A percentile compares a stretch with the other conserved stretches of the same genome.
Conservation (phyloP, 2,329 filamentous ascomycete genomes). For the Penicillium sp. region DNA sequence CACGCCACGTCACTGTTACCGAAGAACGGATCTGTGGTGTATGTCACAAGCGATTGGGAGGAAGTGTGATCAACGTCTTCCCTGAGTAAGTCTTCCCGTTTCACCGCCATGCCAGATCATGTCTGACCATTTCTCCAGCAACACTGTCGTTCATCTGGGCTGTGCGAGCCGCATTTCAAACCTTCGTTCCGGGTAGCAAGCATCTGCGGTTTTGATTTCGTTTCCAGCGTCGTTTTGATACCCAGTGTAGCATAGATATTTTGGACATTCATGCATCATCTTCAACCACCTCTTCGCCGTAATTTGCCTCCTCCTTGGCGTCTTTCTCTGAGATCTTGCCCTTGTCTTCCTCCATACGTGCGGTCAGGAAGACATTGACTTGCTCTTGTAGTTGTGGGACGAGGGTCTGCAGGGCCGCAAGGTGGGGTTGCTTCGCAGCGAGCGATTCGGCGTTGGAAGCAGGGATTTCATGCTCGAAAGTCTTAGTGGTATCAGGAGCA, state of each 20-base stretch:
- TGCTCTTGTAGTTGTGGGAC: constrained; percentile 55
- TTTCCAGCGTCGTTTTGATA: constrained; percentile 34
- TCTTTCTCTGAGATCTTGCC: constrained; percentile 39
- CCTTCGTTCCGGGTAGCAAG: constrained; percentile 18
- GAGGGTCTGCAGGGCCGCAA: constrained; percentile 50
- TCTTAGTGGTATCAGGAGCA: constrained; percentile 29
- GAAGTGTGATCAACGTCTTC: constrained; percentile 85
- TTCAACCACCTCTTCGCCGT: constrained; percentile 76
- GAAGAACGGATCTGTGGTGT: constrained; percentile 90
- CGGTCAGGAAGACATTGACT: constrained; percentile 59
- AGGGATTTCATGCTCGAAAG: constrained; percentile 34
- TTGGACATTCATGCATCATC: constrained; percentile 54
- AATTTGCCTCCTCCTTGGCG: constrained; percentile 58
- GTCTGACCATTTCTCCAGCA: constrained; percentile 35
- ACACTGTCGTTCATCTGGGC: constrained; percentile 73
- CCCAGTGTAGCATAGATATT: constrained; percentile 32
- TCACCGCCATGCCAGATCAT: background rate
- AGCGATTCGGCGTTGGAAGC: constrained; percentile 20
- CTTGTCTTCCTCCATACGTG: constrained; percentile 63
- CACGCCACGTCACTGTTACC: constrained; percentile 71
- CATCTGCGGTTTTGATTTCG: constrained; percentile 10
- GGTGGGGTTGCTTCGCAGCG: constrained; percentile 52
- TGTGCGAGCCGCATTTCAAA: constrained; percentile 56
- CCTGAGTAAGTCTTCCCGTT: constrained; percentile 62
- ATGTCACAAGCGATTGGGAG: constrained; percentile 88